phyloP scores from a whole-genome alignment of 768 basidiomycete genomes.

The Russula earlei region DNA sequence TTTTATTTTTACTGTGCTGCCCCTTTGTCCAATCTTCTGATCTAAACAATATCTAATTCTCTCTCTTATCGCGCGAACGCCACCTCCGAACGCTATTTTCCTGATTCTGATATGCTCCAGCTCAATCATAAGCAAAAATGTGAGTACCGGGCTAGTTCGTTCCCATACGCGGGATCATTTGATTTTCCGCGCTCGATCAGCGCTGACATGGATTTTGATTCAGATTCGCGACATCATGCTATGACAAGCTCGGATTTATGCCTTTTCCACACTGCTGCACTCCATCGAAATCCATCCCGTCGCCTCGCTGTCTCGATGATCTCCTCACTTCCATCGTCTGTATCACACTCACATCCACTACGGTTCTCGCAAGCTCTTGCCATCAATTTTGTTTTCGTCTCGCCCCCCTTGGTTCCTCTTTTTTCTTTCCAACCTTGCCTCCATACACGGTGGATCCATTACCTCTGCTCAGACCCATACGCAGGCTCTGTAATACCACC shows the following conservation, averaged over 20 bases:
- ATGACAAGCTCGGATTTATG: conserved; percentile 22
- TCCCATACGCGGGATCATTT: background rate
- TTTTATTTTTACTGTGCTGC: conserved; percentile 15
- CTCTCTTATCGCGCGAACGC: conserved; percentile 20
- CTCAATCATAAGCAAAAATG: conserved; percentile 61
- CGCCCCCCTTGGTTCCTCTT: background rate
- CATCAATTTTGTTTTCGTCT: background rate
- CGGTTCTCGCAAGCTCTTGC: background rate
- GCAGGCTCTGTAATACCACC: background rate
- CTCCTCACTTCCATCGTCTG: background rate
- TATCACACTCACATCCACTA: background rate
- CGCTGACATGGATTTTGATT: conserved; percentile 10
- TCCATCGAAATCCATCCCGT: background rate
- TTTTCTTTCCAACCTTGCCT: background rate
- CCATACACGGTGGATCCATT: background rate
- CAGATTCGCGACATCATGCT: conserved; percentile 48
- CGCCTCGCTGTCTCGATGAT: background rate
- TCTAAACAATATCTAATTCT: conserved; percentile 25
- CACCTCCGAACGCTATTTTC: conserved; percentile 16
- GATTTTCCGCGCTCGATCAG: background rate
- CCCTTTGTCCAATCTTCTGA: conserved; percentile 23
- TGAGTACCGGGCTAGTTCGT: conserved; percentile 32
- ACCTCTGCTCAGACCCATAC: background rate
- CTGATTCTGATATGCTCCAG: conserved; percentile 28
- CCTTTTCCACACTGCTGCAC: background rate